Evolutionary conservation across 2,329 filamentous ascomycete genomes (phyloP).

Genomic region (Nothophoma quercina): DNA sequence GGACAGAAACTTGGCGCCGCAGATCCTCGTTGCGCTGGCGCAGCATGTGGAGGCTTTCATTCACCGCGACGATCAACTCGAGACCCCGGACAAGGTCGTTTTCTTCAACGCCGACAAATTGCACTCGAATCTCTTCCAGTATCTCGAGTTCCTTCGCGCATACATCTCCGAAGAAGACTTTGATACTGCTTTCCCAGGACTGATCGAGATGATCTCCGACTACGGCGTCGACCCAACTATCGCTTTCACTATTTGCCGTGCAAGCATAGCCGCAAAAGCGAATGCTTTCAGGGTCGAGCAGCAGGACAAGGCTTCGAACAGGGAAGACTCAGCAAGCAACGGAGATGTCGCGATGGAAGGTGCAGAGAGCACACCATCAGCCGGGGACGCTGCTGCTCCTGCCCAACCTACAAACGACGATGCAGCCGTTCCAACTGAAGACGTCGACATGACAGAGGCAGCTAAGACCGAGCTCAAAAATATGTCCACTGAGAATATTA

Average conservation of each 20-base stretch:
- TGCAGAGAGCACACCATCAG: conserved; percentile 21
- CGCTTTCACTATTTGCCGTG: conserved; percentile 83
- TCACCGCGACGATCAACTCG: conserved; percentile 74
- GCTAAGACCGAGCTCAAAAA: conserved; percentile 6
- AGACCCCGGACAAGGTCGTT: conserved; percentile 87
- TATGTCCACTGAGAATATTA: neutral
- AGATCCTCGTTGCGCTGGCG: conserved; percentile 86
- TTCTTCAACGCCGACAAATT: conserved; percentile 90
- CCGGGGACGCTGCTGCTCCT: conserved; percentile 10
- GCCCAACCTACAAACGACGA: conserved; percentile 11
- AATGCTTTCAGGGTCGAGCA: conserved; percentile 49
- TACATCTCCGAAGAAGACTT: conserved; percentile 81
- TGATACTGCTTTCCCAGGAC: conserved; percentile 76
- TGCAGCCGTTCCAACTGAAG: conserved; percentile 23
- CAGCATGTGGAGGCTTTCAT: conserved; percentile 90
- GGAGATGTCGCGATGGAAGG: conserved; percentile 59
- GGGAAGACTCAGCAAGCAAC: conserved; percentile 42
- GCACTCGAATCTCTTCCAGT: conserved; percentile 84
- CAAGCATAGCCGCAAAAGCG: conserved; percentile 65
- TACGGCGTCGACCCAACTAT: conserved; percentile 82
- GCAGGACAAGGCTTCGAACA: conserved; percentile 23
- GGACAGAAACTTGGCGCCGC: conserved; percentile 78
- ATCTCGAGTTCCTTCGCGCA: conserved; percentile 84
- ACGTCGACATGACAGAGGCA: conserved; percentile 53
- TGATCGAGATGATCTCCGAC: conserved; percentile 75